Conservation (phyloP, 805 yeast species). For the Geotrichum ghanense region DNA sequence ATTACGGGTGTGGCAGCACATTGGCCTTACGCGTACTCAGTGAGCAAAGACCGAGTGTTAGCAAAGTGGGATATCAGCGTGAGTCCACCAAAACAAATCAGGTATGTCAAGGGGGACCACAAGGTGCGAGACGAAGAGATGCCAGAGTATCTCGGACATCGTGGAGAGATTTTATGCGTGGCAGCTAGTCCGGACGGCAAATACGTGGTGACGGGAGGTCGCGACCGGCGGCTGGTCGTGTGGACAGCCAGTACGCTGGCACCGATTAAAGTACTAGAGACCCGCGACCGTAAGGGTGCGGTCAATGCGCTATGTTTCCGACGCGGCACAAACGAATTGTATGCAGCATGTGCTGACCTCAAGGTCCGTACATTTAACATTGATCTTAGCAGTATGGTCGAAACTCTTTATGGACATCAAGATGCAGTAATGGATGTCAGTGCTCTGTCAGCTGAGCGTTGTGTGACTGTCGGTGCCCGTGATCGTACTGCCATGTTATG, state of each 20-base stretch:
- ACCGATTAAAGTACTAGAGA: slow-evolving; percentile 66
- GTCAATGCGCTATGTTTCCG: slow-evolving; percentile 69
- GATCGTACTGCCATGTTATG: slow-evolving; percentile 93
- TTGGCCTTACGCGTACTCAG: slow-evolving; percentile 60
- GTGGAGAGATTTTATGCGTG: slow-evolving; percentile 61
- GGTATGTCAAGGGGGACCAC: slow-evolving; percentile 40
- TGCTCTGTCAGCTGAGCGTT: slow-evolving; percentile 75
- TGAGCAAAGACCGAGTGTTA: slow-evolving; percentile 69
- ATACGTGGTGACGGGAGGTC: slow-evolving; percentile 84
- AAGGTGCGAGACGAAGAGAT: slow-evolving; percentile 30
- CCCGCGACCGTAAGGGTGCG: slow-evolving; percentile 58
- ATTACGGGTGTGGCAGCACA: slow-evolving; percentile 35
- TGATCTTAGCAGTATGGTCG: slow-evolving; percentile 79
- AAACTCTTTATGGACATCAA: slow-evolving; percentile 90
- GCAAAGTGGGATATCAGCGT: slow-evolving; percentile 67
- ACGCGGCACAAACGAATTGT: slow-evolving; percentile 70
- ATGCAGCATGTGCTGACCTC: slow-evolving; percentile 87
- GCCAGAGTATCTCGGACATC: slow-evolving; percentile 53
- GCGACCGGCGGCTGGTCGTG: slow-evolving; percentile 66
- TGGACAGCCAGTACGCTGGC: slow-evolving; percentile 78
- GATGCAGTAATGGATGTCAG: slow-evolving; percentile 75
- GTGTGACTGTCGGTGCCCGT: slow-evolving; percentile 91
- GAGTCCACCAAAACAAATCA: slow-evolving; percentile 49
- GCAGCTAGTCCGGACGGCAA: slow-evolving; percentile 84
- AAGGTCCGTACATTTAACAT: slow-evolving; percentile 80